A percentile compares a stretch with the other conserved stretches of the same genome.
Evolutionary conservation across 768 basidiomycete species (phyloP).

Genomic region (Gloeopeniophorella convolvens): DNA sequence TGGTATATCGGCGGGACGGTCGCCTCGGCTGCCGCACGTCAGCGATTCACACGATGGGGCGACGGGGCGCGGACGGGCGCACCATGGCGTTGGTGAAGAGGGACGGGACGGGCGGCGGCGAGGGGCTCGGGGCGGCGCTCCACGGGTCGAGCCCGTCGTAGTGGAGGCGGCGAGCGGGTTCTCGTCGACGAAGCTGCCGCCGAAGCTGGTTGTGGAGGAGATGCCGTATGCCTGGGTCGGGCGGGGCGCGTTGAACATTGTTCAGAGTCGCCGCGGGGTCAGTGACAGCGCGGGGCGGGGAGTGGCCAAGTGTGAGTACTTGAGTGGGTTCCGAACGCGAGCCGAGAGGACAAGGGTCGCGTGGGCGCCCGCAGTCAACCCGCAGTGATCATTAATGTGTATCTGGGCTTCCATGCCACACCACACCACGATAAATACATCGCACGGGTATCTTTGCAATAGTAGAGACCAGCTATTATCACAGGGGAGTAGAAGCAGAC

Average conservation of each 20-base stretch:
- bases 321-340: too few species aligned
- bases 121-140: conserved; percentile 64
- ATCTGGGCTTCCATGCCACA: too few species aligned
- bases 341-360: too few species aligned
- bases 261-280: neutral
- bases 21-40: conserved; percentile 53
- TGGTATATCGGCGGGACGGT: conserved; percentile 75
- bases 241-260: conserved; percentile 83
- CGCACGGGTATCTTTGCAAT: too few species aligned
- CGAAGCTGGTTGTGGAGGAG: conserved; percentile 51
- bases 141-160: conserved; percentile 74
- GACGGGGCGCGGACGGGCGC: too few species aligned
- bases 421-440: too few species aligned
- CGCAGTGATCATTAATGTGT: too few species aligned
- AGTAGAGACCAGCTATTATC: too few species aligned
- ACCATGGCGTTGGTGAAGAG: conserved; percentile 30
- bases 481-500: neutral
- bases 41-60: too few species aligned
- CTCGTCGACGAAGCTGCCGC: conserved; percentile 69
- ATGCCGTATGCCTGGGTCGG: conserved; percentile 61
- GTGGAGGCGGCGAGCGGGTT: conserved; percentile 64
- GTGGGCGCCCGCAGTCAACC: too few species aligned
- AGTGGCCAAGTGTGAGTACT: too few species aligned
- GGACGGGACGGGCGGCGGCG: conserved; percentile 51
- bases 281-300: too few species aligned